These are phyloP conservation scores for Ophiosphaerella narmari DNA, from an alignment of 2,329 filamentous ascomycete species.

Conservation along the genomic window DNA sequence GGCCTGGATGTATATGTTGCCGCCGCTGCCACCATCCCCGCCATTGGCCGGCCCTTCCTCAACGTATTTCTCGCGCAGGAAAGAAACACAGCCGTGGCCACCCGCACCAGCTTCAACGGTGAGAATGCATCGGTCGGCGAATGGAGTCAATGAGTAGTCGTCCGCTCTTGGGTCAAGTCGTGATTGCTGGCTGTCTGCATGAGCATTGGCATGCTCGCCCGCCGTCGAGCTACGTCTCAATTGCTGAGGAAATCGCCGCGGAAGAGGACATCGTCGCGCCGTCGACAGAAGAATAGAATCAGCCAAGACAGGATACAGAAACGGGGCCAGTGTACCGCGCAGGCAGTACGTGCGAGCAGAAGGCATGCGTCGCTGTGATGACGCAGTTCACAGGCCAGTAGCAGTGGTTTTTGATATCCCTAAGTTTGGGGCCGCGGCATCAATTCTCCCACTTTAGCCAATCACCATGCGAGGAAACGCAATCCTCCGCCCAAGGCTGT, in stretches of 20 bases:
- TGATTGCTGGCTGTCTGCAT: constrained; percentile 21
- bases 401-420: neutral
- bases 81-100: constrained; percentile 92
- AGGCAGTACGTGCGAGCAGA: constrained; percentile 32
- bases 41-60: constrained; percentile 90
- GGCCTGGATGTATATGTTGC: constrained; percentile 92
- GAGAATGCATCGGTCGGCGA: constrained; percentile 83
- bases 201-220: constrained; percentile 7
- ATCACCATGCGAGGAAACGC: neutral
- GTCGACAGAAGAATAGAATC: constrained; percentile 27
- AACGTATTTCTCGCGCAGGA: constrained; percentile 87
- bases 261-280: constrained; percentile 22
- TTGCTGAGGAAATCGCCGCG: constrained; percentile 14
- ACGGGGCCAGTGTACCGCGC: constrained; percentile 48
- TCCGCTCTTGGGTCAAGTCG: constrained; percentile 77
- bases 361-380: constrained; percentile 31
- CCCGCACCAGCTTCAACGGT: constrained; percentile 79
- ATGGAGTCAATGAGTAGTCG: constrained; percentile 81
- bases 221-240: constrained; percentile 38
- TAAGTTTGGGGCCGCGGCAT: too few species aligned
- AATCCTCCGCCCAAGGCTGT: too few species aligned
- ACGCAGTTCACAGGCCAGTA: constrained; percentile 1
- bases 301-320: constrained; percentile 51
- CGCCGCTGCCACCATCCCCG: constrained; percentile 89
- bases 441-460: neutral